Conservation (phyloP, 331 rosid species). For the Erythrophleum ivorense region DNA sequence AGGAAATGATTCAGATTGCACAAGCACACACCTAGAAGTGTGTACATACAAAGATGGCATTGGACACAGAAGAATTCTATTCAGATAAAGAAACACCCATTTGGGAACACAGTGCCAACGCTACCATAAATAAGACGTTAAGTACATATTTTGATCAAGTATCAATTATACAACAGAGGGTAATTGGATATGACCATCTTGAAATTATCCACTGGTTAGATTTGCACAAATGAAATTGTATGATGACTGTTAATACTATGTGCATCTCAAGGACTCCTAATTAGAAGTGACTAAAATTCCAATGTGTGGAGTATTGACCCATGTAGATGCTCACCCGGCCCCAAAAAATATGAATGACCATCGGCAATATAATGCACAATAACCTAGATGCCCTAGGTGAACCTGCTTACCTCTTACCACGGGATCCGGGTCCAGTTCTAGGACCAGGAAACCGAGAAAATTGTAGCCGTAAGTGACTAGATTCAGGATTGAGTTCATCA, state of each 20-base stretch:
- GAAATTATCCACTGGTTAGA: conserved; percentile 33
- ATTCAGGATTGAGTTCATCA: conserved; percentile 70
- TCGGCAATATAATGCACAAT: conserved; percentile 34
- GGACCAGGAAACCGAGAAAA: conserved; percentile 89
- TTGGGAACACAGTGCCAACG: conserved; percentile 16
- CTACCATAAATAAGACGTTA: conserved; percentile 26
- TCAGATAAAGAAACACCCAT: not conserved
- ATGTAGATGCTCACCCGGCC: conserved; percentile 6
- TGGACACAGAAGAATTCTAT: not conserved
- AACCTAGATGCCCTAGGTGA: conserved; percentile 38
- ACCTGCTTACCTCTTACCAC: conserved; percentile 65
- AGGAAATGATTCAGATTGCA: not conserved
- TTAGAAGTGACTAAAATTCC: conserved; percentile 41
- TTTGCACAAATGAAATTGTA: conserved; percentile 35
- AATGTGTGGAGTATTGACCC: conserved; percentile 27
- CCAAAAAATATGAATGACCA: conserved; percentile 20
- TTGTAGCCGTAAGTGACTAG: conserved; percentile 74
- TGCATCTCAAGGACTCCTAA: conserved; percentile 43
- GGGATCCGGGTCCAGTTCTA: conserved; percentile 63
- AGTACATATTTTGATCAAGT: conserved; percentile 22
- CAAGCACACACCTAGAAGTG: not conserved
- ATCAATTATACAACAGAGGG: conserved; percentile 39
- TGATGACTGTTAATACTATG: conserved; percentile 41
- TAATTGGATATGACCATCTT: conserved; percentile 25
- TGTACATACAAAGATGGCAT: not conserved